phyloP scores from a whole-genome alignment of 129 eudicot genomes.

The Chrysanthemum makinoi region DNA sequence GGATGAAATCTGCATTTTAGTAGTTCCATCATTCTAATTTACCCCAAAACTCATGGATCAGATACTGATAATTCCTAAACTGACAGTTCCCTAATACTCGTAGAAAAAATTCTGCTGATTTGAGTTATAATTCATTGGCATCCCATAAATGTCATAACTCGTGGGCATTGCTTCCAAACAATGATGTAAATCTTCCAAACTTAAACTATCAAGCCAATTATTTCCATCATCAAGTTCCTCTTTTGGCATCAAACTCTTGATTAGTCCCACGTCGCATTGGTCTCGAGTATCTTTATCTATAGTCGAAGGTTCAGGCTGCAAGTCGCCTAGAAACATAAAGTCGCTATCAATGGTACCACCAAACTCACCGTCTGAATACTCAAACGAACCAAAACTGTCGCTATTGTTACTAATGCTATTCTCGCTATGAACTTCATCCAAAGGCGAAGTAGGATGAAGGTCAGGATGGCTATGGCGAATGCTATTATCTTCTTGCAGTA shows the following conservation, averaged over 20 bases:
- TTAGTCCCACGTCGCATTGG: not conserved
- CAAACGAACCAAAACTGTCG: slow-evolving; percentile 22
- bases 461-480: not conserved
- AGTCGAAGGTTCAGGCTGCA: not conserved
- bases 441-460: not conserved
- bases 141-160: slow-evolving; percentile 7
- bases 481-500: slow-evolving; percentile 1
- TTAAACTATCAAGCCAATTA: slow-evolving; percentile 29
- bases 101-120: slow-evolving; percentile 14
- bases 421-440: slow-evolving; percentile 19
- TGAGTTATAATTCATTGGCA: slow-evolving; percentile 18
- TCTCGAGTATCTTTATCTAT: not conserved
- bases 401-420: too few relatives aligned
- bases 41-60: too few relatives aligned
- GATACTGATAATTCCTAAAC: not conserved
- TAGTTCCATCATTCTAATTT: not conserved
- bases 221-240: slow-evolving; percentile 20
- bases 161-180: slow-evolving; percentile 29
- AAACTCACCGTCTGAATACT: slow-evolving; percentile 24
- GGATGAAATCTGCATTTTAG: not conserved
- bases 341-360: slow-evolving; percentile 24
- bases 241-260: not conserved
- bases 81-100: slow-evolving; percentile 2
- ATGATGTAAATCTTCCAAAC: slow-evolving; percentile 30
- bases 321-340: not conserved